Evolutionary conservation across 2,329 filamentous ascomycete genomes (phyloP).

Genomic region (Cladophialophora yegresii): DNA sequence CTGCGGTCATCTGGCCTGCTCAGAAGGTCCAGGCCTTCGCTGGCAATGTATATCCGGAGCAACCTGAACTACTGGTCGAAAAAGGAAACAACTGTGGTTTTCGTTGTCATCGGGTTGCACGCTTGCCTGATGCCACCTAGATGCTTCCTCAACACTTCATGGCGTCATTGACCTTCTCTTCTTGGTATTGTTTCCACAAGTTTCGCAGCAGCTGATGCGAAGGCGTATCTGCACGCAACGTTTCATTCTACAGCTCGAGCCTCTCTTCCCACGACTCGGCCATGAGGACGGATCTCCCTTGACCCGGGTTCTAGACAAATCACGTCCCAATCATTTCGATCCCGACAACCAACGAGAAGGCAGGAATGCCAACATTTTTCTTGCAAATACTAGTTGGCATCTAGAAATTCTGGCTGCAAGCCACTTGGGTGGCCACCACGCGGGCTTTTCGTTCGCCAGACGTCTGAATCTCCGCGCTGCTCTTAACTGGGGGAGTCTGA

Average conservation of each 20-base stretch:
- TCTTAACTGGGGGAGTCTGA: not conserved
- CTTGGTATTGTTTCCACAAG: not conserved
- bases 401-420: not conserved
- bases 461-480: not conserved
- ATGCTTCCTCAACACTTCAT: not conserved
- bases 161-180: conserved; percentile 1
- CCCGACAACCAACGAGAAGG: not conserved
- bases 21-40: not conserved
- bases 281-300: not conserved
- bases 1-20: not conserved
- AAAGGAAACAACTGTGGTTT: not conserved
- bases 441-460: not conserved
- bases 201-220: not conserved
- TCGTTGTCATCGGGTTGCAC: conserved; percentile 2
- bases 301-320: not conserved
- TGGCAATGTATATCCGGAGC: not conserved
- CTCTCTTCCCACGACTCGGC: not conserved
- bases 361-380: not conserved
- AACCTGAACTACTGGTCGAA: not conserved
- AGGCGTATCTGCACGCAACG: not conserved
- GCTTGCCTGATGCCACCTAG: not conserved
- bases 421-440: no score
- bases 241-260: not conserved
- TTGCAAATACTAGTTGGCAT: not conserved
- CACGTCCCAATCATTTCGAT: not conserved